phyloP scores from a whole-genome alignment of 2,329 filamentous ascomycete genomes.

The Phaeosphaeriaceae sp. region DNA sequence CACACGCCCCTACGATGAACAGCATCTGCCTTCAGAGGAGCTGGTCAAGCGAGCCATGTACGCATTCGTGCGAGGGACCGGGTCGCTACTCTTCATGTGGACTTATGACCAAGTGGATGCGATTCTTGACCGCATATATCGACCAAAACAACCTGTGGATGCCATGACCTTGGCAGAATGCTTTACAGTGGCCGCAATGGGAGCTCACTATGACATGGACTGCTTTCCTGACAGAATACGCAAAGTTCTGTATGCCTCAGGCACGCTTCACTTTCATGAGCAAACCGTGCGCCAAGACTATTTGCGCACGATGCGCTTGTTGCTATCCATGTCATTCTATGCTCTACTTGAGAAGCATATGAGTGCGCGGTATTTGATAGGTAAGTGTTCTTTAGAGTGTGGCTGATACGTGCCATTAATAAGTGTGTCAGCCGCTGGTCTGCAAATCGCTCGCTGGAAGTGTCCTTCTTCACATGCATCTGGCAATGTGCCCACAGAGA shows the following conservation, averaged over 20 bases:
- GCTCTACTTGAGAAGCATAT: conserved; percentile 49
- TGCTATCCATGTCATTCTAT: conserved; percentile 47
- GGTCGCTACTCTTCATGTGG: conserved; percentile 48
- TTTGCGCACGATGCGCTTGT: conserved; percentile 44
- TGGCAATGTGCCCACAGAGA: conserved; percentile 8
- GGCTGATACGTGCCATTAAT: neutral
- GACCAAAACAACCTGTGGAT: conserved; percentile 33
- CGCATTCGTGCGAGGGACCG: conserved; percentile 45
- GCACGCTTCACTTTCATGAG: conserved; percentile 43
- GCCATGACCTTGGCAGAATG: conserved; percentile 46
- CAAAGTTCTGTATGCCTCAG: conserved; percentile 43
- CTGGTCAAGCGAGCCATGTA: conserved; percentile 40
- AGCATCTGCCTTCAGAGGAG: conserved; percentile 39
- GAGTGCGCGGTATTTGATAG: conserved; percentile 47
- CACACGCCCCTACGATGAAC: conserved; percentile 33
- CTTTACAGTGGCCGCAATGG: conserved; percentile 47
- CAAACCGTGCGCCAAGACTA: conserved; percentile 38
- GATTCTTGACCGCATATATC: conserved; percentile 46
- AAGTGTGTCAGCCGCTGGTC: conserved; percentile 37
- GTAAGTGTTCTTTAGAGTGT: conserved; percentile 25
- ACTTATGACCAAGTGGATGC: conserved; percentile 40
- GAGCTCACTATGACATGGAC: conserved; percentile 47
- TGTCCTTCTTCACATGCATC: conserved; percentile 17
- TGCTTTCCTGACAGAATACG: conserved; percentile 43
- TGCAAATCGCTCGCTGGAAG: conserved; percentile 48